Percentiles rank a stretch among this genome's conserved stretches.
Conservation (phyloP, 169 alveolate genomes). For the Perkinsus marinus region DNA sequence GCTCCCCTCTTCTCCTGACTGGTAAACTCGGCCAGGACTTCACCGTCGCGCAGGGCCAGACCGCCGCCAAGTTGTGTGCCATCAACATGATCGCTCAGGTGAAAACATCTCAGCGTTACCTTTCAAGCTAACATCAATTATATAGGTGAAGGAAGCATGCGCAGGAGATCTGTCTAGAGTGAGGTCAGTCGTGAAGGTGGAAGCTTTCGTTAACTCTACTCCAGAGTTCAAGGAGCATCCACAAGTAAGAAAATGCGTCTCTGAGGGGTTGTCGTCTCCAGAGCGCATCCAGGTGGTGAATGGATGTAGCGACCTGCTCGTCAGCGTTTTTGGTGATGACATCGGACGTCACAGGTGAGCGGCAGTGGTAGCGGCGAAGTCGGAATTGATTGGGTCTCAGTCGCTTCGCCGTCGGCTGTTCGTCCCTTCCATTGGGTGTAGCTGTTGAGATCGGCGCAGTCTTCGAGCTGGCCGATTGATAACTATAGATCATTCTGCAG, state of each 20-base stretch:
- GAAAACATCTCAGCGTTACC: background rate
- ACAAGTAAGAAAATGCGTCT: background rate
- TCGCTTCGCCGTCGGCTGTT: constrained; percentile 6
- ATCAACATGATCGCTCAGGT: background rate
- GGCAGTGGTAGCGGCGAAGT: background rate
- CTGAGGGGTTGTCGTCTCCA: background rate
- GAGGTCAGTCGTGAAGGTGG: background rate
- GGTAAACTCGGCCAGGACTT: background rate
- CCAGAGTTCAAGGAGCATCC: constrained; percentile 2
- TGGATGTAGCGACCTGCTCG: constrained; percentile 1
- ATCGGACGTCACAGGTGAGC: background rate
- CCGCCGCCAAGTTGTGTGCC: background rate
- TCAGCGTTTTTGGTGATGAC: background rate
- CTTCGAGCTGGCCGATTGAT: background rate
- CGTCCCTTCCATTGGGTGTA: background rate
- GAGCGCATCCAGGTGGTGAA: background rate
- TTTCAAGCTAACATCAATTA: background rate
- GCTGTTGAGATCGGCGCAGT: constrained; percentile 6
- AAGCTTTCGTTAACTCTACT: background rate
- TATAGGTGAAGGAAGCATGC: background rate
- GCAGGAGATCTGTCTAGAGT: background rate
- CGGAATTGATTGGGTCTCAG: background rate
- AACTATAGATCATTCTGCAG: no score
- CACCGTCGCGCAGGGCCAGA: background rate
- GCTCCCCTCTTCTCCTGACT: background rate